These are phyloP conservation scores for Zea mays DNA, from an alignment of 176 grass and related monocot genomes.

Conservation along the genomic window Zm-B73-REFERENCE-NAM-5.0 NC_050101.1:155789501-155790000, in stretches of 20 bases:
- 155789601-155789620: not conserved
- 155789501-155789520: conserved; percentile 15
- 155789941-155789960: conserved; percentile 96
- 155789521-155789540: conserved; percentile 19
- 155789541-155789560: not conserved
- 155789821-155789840: not conserved
- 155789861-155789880: conserved; percentile 48
- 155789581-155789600: not conserved
- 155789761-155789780: not conserved
- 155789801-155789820: not conserved
- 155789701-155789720: not conserved
- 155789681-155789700: not conserved
- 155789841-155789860: conserved; percentile 3
- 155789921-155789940: conserved; percentile 94
- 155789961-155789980: conserved; percentile 2
- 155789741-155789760: conserved; percentile 15
- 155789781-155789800: conserved; percentile 13
- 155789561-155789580: not conserved
- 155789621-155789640: not conserved
- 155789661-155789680: not conserved
- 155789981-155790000: not conserved
- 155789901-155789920: conserved; percentile 99
- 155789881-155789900: conserved; percentile 95
- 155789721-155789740: not conserved
- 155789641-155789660: not conserved